Evolutionary conservation across 495 filamentous ascomycete species (phyloP), one percentile per base, ranked within the genome.

Genomic region (Aspergillus nidulans): DNA sequence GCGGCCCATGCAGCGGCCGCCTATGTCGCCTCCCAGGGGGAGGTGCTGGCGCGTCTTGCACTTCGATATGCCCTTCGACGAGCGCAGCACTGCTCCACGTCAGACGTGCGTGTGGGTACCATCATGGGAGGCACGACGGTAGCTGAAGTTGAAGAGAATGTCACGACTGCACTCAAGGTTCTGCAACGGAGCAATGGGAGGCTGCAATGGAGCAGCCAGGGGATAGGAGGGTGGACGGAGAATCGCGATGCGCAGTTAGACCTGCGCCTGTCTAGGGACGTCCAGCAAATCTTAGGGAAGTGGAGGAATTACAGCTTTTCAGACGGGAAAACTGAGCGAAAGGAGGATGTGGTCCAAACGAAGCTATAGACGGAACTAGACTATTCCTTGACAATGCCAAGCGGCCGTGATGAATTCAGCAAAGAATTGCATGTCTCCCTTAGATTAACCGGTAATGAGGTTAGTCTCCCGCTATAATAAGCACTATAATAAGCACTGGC

Each of bases 291-390:
- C 9, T n/a, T 55, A 32, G 52, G 52, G 9, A 3, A 26, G n/a
- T 55, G 52, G 52, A 39, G 30, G 52, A 55, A 55, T 30, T 55
- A 49, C 23, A 41, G 43, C 43, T 49, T 55, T 23, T n/a, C 42
- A 6, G 43, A 55, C 4, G 52, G 47, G 0, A 23, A 20, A 23
- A 15, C 18, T 39, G 42, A 45, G 36, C 36, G 39, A 25, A 30
- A 26, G 19, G 26, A 3, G 30, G 38, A 28, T n/a, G 18, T 47
- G 15, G 24, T 53, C 6, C 41, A 45, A 21, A 23, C 41, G 26
- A 54, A 54, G 30, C 21, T 54, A 42, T 54, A 51, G 19, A 50
- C 13, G 6, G 30, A 39, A 39, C 4, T 18, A 13, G 39, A 18
- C 39, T 10, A 15, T 6, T 38, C 16, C 12, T 15, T 32, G 12